Conservation (phyloP, 441 rosid species). For the Eutrema salsugineum region DNA sequence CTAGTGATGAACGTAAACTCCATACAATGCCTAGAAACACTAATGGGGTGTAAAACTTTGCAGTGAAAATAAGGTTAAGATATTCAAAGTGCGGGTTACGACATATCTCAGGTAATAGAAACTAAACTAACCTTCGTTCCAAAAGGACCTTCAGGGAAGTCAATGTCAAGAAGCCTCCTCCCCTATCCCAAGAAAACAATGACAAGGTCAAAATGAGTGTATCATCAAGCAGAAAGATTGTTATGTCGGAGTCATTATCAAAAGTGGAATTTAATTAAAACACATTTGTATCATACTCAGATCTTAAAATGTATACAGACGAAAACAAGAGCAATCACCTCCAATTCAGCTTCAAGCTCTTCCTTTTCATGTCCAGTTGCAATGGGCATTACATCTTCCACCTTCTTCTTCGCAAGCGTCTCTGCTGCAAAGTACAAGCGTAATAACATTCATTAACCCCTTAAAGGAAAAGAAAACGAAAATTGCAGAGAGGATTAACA, state of each 20-base stretch:
- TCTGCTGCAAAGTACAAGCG: conserved; percentile 23
- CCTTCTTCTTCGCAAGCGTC: conserved; percentile 53
- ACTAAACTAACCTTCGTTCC: conserved; percentile 59
- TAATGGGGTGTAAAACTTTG: background rate
- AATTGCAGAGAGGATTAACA: background rate
- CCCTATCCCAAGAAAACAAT: conserved; percentile 41
- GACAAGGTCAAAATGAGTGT: background rate
- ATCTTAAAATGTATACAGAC: background rate
- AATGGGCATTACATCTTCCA: conserved; percentile 83
- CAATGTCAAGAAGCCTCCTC: conserved; percentile 51
- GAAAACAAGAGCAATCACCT: conserved; percentile 39
- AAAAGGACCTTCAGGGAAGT: conserved; percentile 71
- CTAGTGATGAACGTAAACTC: background rate
- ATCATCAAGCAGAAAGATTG: background rate
- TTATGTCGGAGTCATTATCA: background rate
- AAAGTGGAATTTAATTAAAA: background rate
- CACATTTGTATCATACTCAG: background rate
- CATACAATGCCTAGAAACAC: background rate
- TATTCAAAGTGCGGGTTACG: background rate
- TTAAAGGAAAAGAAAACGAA: background rate
- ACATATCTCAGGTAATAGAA: background rate
- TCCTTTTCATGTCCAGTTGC: conserved; percentile 94
- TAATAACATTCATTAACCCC: background rate
- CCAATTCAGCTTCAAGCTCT: conserved; percentile 77
- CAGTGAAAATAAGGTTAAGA: background rate